phyloP scores from a whole-genome alignment of 345 rosid species.

The Camelina hispida region DNA sequence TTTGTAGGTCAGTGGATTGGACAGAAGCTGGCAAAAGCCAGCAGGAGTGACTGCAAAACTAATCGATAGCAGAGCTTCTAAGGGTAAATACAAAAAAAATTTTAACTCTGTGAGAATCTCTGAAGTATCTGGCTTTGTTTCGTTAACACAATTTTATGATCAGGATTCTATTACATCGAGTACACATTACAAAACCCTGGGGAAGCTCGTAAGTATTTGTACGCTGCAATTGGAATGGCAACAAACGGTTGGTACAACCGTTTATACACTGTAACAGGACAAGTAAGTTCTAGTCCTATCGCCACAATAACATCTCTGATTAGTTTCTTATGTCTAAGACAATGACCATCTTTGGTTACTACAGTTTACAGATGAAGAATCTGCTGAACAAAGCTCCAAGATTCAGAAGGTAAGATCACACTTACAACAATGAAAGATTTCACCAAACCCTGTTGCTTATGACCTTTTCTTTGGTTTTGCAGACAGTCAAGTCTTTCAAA shows the following conservation, averaged over 20 bases:
- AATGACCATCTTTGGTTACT: slow-evolving; percentile 6
- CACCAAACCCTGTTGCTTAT: slow-evolving; percentile 12
- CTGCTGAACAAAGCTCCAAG: slow-evolving; percentile 61
- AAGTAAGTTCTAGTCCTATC: slow-evolving; percentile 46
- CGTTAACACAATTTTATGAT: slow-evolving; percentile 13
- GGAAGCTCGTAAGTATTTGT: slow-evolving; percentile 70
- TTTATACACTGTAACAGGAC: slow-evolving; percentile 89
- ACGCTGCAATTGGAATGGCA: slow-evolving; percentile 86
- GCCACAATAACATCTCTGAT: slow-evolving; percentile 7
- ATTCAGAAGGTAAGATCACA: slow-evolving; percentile 63
- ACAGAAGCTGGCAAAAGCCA: slow-evolving; percentile 92
- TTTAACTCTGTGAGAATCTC: neutral
- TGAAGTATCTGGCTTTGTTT: slow-evolving; percentile 14
- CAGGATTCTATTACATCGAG: slow-evolving; percentile 92
- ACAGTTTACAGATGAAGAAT: slow-evolving; percentile 75
- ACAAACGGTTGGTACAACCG: slow-evolving; percentile 91
- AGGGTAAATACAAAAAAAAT: slow-evolving; percentile 49
- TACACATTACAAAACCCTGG: slow-evolving; percentile 90
- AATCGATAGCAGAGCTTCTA: slow-evolving; percentile 62
- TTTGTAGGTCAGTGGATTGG: slow-evolving; percentile 79
- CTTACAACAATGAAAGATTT: neutral
- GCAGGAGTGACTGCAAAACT: slow-evolving; percentile 87
- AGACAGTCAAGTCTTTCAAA: slow-evolving; percentile 78
- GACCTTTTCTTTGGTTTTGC: slow-evolving; percentile 39
- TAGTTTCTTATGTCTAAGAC: neutral